Evolutionary conservation across 140 eudicot genomes (phyloP), one percentile per base, ranked within the genome.

Genomic region (Bidens hawaiensis): DNA sequence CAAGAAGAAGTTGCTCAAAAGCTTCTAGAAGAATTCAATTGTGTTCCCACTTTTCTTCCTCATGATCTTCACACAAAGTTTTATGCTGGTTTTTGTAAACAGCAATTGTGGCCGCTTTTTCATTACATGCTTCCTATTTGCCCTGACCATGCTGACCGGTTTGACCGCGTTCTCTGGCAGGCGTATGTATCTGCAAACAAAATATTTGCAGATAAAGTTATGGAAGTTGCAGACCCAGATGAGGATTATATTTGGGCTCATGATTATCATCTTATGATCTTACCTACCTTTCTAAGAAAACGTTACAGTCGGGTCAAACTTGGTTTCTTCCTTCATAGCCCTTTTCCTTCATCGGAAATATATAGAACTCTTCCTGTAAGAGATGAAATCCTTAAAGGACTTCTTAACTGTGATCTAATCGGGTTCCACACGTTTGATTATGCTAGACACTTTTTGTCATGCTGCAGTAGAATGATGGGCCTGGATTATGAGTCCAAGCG

Each of bases 391-490:
- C 64, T 78, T 1, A 72, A 61, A 53, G 71, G 75, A 5, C 71
- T 78, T 34, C 72, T 78, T 12, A 78, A 78, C 27, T 67, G 72
- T 58, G 83, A 78, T 52, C 65, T 77, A 3, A 65, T 77, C 0
- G 82, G 82, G 11, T 77, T 77, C 38, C 82, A 77, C 63, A 72
- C 79, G 1, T 78, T 78, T 63, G 83, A 78, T 47, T 78, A 78
- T 22, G 79, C 83, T 9, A 40, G 83, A 0, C 83, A 78, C 60
- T 78, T 78, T 47, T 30, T 78, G 42, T 72, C 83, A 1, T 78
- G 83, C 18, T 78, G 83, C 41, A 78, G 83, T 27, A 55, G 83
- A 34, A 72, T 78, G 83, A 55, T 78, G 64, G 83, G 83, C 3
- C 33, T 78, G 71, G 75, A 78, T 46, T 72, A 78, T 63, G 72